These are phyloP conservation scores for Lathyrus oleraceus DNA, from an alignment of 306 rosid genomes.

Conservation along the genomic window DNA sequence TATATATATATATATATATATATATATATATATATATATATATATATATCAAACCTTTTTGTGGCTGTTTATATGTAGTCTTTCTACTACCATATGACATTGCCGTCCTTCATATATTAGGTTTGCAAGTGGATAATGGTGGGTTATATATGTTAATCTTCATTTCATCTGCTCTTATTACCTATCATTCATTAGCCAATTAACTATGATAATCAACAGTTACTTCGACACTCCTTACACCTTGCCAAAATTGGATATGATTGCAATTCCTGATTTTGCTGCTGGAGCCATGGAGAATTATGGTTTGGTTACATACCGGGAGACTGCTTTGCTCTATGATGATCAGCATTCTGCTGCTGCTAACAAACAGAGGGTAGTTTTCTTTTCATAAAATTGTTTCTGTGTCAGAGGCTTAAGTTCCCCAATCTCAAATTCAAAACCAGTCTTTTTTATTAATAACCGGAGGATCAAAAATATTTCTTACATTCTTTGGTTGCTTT, in stretches of 20 bases:
- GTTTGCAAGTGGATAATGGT: slow-evolving; percentile 8
- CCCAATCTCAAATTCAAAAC: slow-evolving; percentile 27
- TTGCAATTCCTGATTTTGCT: slow-evolving; percentile 96
- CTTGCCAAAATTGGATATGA: slow-evolving; percentile 91
- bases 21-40: not conserved
- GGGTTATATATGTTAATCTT: slow-evolving; percentile 1
- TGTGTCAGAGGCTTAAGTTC: slow-evolving; percentile 24
- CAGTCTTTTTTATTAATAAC: slow-evolving; percentile 19
- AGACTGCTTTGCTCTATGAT: slow-evolving; percentile 91
- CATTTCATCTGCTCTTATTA: slow-evolving; percentile 14
- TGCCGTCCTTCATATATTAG: slow-evolving; percentile 10
- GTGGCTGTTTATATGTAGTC: not conserved
- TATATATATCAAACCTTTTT: not conserved
- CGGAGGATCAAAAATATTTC: slow-evolving; percentile 3
- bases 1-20: no score
- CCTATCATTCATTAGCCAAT: slow-evolving; percentile 28
- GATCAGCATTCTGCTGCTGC: slow-evolving; percentile 88
- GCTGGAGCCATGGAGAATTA: slow-evolving; percentile 99
- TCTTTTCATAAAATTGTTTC: slow-evolving; percentile 30
- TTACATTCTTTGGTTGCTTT: slow-evolving; percentile 37
- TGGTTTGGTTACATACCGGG: slow-evolving; percentile 92
- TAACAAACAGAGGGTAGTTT: slow-evolving; percentile 81
- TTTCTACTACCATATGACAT: not conserved
- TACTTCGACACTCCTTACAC: slow-evolving; percentile 86
- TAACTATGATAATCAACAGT: slow-evolving; percentile 50